Evolutionary conservation across 805 yeast species (phyloP).

Genomic region (Suhomyces sp.): DNA sequence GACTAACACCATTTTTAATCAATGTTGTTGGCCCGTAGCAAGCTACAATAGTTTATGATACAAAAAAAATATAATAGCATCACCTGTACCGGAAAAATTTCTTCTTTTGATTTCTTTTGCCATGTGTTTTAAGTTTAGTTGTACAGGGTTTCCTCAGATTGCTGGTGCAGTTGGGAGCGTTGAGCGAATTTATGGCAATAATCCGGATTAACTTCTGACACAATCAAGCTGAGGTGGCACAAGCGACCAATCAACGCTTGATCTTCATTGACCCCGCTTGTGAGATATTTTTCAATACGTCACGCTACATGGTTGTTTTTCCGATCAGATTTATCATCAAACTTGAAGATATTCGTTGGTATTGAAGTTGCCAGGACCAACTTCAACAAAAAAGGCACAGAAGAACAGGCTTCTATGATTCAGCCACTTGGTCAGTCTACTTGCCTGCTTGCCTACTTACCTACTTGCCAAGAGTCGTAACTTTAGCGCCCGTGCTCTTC

Average conservation of each 20-base stretch:
- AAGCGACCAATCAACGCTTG: not conserved
- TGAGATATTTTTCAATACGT: not conserved
- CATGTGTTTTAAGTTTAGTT: not conserved
- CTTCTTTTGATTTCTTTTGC: not conserved
- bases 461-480: not conserved
- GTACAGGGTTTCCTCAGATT: not conserved
- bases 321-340: not conserved
- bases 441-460: not conserved
- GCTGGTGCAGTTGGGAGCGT: not conserved
- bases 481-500: not conserved
- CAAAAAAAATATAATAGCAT: not conserved
- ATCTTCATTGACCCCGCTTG: not conserved
- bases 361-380: not conserved
- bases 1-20: not conserved
- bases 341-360: not conserved
- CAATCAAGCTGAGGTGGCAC: not conserved
- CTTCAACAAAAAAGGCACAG: not conserved
- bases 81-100: not conserved
- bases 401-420: not conserved
- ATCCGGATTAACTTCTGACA: not conserved
- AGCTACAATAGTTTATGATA: not conserved
- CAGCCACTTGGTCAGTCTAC: not conserved
- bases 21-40: not conserved
- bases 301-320: not conserved
- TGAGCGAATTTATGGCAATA: not conserved